Evolutionary conservation across 805 yeast genomes (phyloP), one percentile per base, ranked within the genome.

Genomic region (Wilhelminamyces savonicus): DNA sequence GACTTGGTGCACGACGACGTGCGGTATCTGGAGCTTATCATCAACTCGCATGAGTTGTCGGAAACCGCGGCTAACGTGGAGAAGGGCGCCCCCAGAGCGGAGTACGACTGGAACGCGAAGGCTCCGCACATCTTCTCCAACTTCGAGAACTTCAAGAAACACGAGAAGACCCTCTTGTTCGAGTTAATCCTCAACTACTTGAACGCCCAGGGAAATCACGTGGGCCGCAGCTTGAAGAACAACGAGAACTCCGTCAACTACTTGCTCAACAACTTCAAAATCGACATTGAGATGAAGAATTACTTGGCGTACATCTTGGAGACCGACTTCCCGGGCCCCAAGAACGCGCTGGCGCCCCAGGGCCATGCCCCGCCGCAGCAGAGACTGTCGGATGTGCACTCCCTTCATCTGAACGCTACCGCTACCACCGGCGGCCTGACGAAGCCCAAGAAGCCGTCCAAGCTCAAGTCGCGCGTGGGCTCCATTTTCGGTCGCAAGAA

Each of bases 61-160:
- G 56, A 71, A 59, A 39, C 54, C 61, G 27, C 52, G 47, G 11
- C 52, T 24, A 41, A 43, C 28, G 29, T 63, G 31, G 29, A 43
- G 3, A 17, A 29, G 3, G 29, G 32, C 16, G 39, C 36, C 27
- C 27, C 36, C 28, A 44, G 56, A 27, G 69, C 75, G 19, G 76
- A 71, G 30, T 63, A 63, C 21, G 71, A 74, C 43, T 86, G 95
- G 95, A 78, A 77, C 38, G 62, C 73, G 31, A 77, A 78, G 50
- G 90, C 92, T 2, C 90, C 94, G 3, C 75, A 70, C 32, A 74
- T 82, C 24, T 81, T 83, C 48, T 79, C 78, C 42, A 74, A 75
- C 40, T 80, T 86, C 50, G 92, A 85, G 48, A 67, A 66, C 37
- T 76, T 80, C 42, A 94, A 86, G 51, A 68, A 61, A 22, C 46